Evolutionary conservation across 176 grass and related monocot species (phyloP).

Genomic region (Neostapfia colusana): DNA sequence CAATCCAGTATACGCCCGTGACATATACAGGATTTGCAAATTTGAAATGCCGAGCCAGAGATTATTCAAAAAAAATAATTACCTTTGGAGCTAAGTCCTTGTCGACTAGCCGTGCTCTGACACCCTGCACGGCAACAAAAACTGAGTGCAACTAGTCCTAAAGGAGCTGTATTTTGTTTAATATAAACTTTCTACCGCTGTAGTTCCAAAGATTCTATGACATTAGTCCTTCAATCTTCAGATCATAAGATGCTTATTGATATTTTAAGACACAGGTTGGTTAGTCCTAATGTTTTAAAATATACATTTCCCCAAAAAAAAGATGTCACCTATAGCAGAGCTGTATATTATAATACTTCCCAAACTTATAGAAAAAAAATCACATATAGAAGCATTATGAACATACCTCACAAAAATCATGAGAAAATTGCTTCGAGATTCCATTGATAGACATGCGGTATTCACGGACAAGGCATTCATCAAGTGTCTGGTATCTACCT

Average conservation of each 20-base stretch:
- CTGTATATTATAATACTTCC: neutral
- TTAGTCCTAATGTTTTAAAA: neutral
- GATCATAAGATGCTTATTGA: neutral
- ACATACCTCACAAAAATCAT: conserved; percentile 88
- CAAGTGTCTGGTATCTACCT: conserved; percentile 92
- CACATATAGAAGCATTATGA: neutral
- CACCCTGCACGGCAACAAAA: conserved; percentile 53
- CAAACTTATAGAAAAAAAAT: neutral
- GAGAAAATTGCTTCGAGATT: conserved; percentile 64
- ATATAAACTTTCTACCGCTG: neutral
- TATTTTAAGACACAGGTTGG: neutral
- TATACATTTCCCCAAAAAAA: neutral
- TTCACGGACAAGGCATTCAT: conserved; percentile 94
- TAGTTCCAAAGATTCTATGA: neutral
- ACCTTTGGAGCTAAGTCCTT: conserved; percentile 89
- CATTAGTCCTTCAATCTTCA: neutral
- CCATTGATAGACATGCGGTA: conserved; percentile 87
- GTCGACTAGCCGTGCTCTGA: conserved; percentile 73
- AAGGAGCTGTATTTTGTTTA: neutral
- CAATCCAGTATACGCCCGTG: too few relatives aligned
- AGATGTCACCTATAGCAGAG: neutral
- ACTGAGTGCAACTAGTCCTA: neutral
- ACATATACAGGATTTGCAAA: too few relatives aligned
- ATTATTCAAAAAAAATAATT: neutral
- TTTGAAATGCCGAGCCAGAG: too few relatives aligned